Evolutionary conservation across 257 asterid genomes (phyloP).

Genomic region (Solanum megistacrolobum): DNA sequence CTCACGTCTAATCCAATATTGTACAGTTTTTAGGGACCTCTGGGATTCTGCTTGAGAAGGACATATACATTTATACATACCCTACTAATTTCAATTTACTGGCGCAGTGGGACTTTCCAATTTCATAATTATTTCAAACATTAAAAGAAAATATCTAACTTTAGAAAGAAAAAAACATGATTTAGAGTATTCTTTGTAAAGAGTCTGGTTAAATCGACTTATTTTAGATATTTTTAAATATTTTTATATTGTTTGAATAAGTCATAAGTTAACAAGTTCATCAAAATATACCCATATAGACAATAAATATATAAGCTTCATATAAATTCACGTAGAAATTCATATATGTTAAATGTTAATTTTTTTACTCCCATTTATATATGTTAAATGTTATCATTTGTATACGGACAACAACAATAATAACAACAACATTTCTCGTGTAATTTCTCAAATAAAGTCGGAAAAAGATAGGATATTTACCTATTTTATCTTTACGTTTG

Average conservation of each 20-base stretch:
- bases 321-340: too few relatives aligned
- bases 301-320: too few relatives aligned
- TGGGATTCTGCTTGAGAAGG: background rate
- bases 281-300: background rate
- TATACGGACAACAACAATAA: background rate
- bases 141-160: background rate
- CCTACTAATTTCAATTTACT: background rate
- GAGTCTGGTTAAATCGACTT: background rate
- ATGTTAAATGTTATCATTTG: background rate
- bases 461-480: background rate
- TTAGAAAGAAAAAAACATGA: background rate
- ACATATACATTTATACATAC: background rate
- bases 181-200: background rate
- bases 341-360: background rate
- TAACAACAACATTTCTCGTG: fast-evolving
- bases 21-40: background rate
- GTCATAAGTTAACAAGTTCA: background rate
- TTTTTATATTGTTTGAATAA: background rate
- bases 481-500: background rate
- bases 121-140: background rate
- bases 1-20: background rate
- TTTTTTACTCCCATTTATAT: background rate
- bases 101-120: background rate
- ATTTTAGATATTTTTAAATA: background rate
- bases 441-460: fast-evolving